phyloP scores from a whole-genome alignment of 23 red algal species.

The Gracilaria domingensis region DNA sequence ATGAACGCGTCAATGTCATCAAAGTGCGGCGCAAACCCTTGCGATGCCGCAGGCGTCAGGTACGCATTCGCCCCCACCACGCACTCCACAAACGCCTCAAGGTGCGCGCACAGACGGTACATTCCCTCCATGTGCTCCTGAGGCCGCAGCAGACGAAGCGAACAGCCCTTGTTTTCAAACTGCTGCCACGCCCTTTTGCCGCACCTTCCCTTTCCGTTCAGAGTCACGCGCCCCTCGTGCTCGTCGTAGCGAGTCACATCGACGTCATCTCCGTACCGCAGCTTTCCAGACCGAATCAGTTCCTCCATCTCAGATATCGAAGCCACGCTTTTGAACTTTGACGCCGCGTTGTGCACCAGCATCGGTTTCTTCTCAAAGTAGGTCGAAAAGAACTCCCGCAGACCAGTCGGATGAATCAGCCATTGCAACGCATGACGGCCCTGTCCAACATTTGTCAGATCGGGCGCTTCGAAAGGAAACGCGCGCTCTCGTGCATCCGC shows the following conservation, averaged over 20 bases:
- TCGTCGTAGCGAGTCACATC: conserved; percentile 71
- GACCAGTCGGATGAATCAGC: conserved; percentile 21
- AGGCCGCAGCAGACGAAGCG: conserved; percentile 69
- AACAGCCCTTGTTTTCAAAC: conserved; percentile 46
- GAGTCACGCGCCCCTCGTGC: conserved; percentile 4
- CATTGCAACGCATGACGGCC: conserved; percentile 57
- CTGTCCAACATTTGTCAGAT: conserved; percentile 8
- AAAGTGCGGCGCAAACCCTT: conserved; percentile 87
- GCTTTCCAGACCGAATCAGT: conserved; percentile 24
- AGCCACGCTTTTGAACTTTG: conserved; percentile 30
- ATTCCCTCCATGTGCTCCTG: conserved; percentile 59
- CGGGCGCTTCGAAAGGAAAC: conserved; percentile 15
- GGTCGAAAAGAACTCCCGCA: conserved; percentile 39
- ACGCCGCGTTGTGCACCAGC: conserved; percentile 29
- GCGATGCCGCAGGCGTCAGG: conserved; percentile 53
- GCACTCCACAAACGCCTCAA: conserved; percentile 73
- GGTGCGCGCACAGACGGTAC: conserved; percentile 47
- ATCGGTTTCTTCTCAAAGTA: conserved; percentile 63
- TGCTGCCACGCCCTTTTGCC: conserved; percentile 45
- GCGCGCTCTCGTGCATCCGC: too few relatives aligned
- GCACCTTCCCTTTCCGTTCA: conserved; percentile 8
- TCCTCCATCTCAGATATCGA: conserved; percentile 15
- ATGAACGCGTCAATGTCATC: conserved; percentile 88
- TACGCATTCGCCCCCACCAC: conserved; percentile 80
- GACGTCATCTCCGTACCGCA: conserved; percentile 60